phyloP scores from a whole-genome alignment of 352 stramenopile genomes.

The Aphanomyces invadans region DNA sequence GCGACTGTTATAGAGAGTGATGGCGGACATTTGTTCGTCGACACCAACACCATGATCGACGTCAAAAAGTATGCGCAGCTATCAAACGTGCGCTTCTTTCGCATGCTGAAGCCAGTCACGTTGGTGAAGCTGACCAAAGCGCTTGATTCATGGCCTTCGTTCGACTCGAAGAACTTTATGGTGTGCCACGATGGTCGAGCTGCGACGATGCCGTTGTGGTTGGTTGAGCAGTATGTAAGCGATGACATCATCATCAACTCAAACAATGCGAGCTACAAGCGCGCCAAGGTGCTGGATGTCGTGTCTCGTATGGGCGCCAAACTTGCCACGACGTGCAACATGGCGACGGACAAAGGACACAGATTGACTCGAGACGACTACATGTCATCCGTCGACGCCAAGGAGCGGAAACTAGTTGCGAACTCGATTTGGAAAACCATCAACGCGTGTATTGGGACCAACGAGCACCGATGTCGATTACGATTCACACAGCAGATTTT shows the following conservation, averaged over 20 bases:
- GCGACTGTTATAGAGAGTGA: background rate
- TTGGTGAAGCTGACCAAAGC: slow-evolving; percentile 6
- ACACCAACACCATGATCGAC: slow-evolving; percentile 12
- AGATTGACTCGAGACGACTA: slow-evolving; percentile 16
- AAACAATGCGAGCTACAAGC: background rate
- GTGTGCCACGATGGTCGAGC: background rate
- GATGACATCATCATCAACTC: background rate
- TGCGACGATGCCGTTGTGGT: slow-evolving; percentile 18
- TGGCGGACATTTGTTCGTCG: slow-evolving; percentile 8
- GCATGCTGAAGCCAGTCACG: background rate
- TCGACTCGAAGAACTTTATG: slow-evolving; percentile 9
- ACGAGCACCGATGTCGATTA: background rate
- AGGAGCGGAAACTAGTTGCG: background rate
- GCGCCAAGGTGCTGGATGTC: background rate
- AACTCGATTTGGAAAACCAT: slow-evolving; percentile 4
- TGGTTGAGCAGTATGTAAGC: slow-evolving; percentile 6
- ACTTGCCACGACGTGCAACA: background rate
- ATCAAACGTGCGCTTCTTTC: slow-evolving; percentile 7
- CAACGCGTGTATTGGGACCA: background rate
- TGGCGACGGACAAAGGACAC: background rate
- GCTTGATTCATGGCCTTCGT: background rate
- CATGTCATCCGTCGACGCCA: background rate
- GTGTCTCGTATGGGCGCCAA: background rate
- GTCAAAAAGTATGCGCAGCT: slow-evolving; percentile 4
- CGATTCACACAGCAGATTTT: slow-evolving; percentile 19